Conservation (phyloP, 306 rosid genomes). For the Datisca glomerata region DNA sequence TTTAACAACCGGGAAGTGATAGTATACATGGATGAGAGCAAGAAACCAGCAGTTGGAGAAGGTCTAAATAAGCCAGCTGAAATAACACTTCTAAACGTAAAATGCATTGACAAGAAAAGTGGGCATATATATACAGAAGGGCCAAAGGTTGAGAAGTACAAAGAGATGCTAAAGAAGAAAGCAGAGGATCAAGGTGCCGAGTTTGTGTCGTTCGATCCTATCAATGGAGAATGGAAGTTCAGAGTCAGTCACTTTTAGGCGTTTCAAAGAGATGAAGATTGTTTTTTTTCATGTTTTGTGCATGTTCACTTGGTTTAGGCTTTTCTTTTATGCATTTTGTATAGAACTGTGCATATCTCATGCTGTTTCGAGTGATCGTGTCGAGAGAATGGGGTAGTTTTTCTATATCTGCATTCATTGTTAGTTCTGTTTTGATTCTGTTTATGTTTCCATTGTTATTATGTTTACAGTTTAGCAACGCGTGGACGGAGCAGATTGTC, state of each 20-base stretch:
- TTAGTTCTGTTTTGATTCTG: no score
- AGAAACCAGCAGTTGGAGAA: constrained; percentile 92
- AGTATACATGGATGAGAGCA: constrained; percentile 80
- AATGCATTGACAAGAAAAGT: constrained; percentile 68
- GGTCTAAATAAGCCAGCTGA: constrained; percentile 97
- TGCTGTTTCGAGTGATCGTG: no score
- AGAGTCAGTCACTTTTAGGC: constrained; percentile 70
- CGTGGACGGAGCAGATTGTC: no score
- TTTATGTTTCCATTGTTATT: no score
- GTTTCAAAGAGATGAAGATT: constrained; percentile 43
- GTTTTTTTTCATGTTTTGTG: no score
- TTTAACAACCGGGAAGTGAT: constrained; percentile 91
- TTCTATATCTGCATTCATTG: no score
- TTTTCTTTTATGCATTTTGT: no score
- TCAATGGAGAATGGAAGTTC: constrained; percentile 90
- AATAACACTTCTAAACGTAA: constrained; percentile 85
- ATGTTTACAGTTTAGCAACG: no score
- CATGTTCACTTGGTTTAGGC: no score
- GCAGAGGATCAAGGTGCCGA: constrained; percentile 92
- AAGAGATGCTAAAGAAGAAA: constrained; percentile 79
- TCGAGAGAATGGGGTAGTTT: no score
- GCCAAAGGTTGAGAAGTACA: constrained; percentile 66
- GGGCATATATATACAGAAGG: constrained; percentile 68
- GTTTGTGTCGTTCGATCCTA: constrained; percentile 64
- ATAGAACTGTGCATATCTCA: no score